phyloP scores from a whole-genome alignment of 495 filamentous ascomycete genomes.

The Oleoguttula mirabilis region DNA sequence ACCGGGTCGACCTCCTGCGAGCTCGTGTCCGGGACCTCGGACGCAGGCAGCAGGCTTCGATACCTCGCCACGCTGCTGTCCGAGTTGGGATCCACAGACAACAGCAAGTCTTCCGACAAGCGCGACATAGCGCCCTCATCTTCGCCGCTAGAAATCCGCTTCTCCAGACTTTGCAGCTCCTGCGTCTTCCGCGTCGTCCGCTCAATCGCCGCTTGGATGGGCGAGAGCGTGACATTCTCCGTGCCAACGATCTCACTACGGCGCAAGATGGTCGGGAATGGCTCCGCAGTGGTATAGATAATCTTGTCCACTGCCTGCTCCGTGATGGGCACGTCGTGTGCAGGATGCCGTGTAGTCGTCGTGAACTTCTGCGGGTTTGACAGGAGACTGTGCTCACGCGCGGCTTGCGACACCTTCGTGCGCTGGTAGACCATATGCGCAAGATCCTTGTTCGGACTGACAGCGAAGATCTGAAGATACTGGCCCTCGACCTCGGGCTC shows the following conservation, averaged over 20 bases:
- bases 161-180: constrained; percentile 66
- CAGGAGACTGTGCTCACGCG: constrained; percentile 73
- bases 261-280: constrained; percentile 84
- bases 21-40: constrained; percentile 33
- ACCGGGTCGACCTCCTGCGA: constrained; percentile 26
- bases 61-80: constrained; percentile 65
- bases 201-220: constrained; percentile 80
- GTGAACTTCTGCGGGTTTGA: constrained; percentile 62
- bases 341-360: constrained; percentile 53
- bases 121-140: constrained; percentile 41
- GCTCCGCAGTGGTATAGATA: constrained; percentile 68
- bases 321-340: constrained; percentile 45
- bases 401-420: constrained; percentile 64
- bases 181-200: constrained; percentile 82
- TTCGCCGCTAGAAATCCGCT: constrained; percentile 62
- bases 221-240: constrained; percentile 53
- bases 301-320: constrained; percentile 76
- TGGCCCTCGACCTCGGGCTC: constrained; percentile 81
- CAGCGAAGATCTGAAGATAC: constrained; percentile 70
- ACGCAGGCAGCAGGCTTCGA: constrained; percentile 51
- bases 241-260: constrained; percentile 69
- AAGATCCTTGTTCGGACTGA: constrained; percentile 72
- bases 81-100: constrained; percentile 56
- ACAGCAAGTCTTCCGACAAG: constrained; percentile 59
- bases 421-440: constrained; percentile 80